Evolutionary conservation across 2,329 filamentous ascomycete genomes (phyloP).

Genomic region (Colletotrichum gloeosporioides): DNA sequence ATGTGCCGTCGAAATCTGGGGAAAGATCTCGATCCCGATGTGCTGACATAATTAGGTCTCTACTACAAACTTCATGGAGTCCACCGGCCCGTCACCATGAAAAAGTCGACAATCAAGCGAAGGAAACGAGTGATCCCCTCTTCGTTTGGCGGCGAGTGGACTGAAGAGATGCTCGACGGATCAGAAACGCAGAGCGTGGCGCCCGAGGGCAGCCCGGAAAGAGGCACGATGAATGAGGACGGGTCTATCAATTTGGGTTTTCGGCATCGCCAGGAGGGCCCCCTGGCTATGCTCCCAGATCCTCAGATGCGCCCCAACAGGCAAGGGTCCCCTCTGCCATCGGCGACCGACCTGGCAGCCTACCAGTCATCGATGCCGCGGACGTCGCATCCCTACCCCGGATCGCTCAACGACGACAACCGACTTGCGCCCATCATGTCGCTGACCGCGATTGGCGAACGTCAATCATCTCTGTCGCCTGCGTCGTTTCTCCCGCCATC

Average conservation of each 20-base stretch:
- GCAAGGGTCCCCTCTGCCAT: constrained; percentile 48
- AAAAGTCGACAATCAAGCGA: constrained; percentile 95
- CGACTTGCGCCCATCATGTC: constrained; percentile 61
- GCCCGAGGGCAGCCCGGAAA: constrained; percentile 46
- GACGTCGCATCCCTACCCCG: constrained; percentile 40
- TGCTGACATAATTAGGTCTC: constrained; percentile 63
- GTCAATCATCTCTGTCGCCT: constrained; percentile 64
- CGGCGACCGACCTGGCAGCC: constrained; percentile 50
- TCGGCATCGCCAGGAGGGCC: constrained; percentile 51
- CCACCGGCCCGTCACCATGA: constrained; percentile 96
- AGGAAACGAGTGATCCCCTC: constrained; percentile 93
- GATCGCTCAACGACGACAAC: constrained; percentile 60
- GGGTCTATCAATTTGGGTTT: constrained; percentile 69
- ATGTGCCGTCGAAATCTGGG: constrained; percentile 41
- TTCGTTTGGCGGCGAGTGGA: constrained; percentile 46
- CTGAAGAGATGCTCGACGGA: constrained; percentile 53
- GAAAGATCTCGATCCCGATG: background rate
- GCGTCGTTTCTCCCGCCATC: constrained; percentile 64
- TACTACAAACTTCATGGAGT: constrained; percentile 97
- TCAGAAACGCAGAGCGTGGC: constrained; percentile 47
- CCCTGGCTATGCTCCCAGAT: constrained; percentile 53
- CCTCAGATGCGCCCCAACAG: constrained; percentile 47
- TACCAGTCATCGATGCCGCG: constrained; percentile 54
- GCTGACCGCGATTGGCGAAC: constrained; percentile 49
- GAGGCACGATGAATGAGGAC: constrained; percentile 66